Evolutionary conservation across 1,139 yeast species (phyloP).

Genomic region (Pichia sp.): DNA sequence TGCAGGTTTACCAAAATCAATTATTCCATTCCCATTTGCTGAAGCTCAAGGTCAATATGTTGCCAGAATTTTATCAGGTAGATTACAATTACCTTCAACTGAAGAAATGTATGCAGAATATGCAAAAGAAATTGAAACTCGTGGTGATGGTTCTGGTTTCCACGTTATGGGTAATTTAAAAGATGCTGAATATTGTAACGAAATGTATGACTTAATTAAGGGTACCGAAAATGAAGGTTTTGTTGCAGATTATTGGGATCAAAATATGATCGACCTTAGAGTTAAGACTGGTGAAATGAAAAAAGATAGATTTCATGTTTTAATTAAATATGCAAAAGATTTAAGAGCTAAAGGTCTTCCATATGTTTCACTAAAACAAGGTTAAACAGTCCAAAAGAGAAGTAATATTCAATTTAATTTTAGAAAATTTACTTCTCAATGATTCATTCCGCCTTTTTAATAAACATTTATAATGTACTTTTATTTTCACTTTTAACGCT

Average conservation of each 20-base stretch:
- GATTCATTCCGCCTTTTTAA: too few species aligned
- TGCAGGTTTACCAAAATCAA: constrained; percentile 35
- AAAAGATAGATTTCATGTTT: constrained; percentile 23
- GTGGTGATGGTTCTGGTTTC: constrained; percentile 27
- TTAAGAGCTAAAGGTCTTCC: constrained; percentile 22
- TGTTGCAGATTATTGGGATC: constrained; percentile 28
- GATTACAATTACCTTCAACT: constrained; percentile 33
- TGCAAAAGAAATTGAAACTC: constrained; percentile 18
- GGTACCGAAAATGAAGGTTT: constrained; percentile 27
- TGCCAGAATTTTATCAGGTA: constrained; percentile 39
- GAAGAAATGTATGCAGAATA: constrained; percentile 31
- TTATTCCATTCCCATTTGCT: constrained; percentile 43
- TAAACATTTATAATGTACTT: too few species aligned
- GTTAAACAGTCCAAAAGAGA: not conserved
- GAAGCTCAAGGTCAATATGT: constrained; percentile 43
- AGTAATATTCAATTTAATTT: too few species aligned
- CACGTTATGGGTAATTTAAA: constrained; percentile 27
- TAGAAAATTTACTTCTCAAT: too few species aligned
- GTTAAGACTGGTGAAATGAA: constrained; percentile 22
- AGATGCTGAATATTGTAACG: constrained; percentile 29
- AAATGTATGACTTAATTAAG: constrained; percentile 22
- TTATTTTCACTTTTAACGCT: not conserved
- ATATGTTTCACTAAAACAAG: constrained; percentile 17
- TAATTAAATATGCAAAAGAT: constrained; percentile 24
- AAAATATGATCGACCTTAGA: constrained; percentile 22